Evolutionary conservation across 225 moss, liverwort and hornwort genomes (phyloP), one percentile per base, ranked within the genome.

Genomic region (Anthoceros angustus): DNA sequence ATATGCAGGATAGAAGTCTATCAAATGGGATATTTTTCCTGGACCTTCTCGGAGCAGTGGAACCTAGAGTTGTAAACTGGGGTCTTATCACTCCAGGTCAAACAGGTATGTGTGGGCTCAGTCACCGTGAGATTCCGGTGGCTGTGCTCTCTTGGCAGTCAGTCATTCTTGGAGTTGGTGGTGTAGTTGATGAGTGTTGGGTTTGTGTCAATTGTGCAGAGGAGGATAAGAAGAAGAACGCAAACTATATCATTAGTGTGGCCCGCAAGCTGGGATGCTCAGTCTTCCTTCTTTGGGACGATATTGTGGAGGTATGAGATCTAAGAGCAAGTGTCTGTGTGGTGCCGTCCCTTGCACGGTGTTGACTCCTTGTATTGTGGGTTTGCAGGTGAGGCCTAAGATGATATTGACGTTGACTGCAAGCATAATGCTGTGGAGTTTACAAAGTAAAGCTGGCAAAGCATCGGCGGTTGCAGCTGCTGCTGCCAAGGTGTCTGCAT

Each of bases 261-360:
- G 94, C 94, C 43, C 86, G 94, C 61, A 95, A 95, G 76, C 71
- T 95, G 64, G 94, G 94, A 70, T 95, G 94, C 78, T 88, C 88
- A 10, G 80, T 91, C 68, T 95, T 95, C 73, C 78, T 95, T 63
- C 72, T 90, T 41, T 95, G 94, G 94, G 91, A 95, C 65, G 94
- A 95, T 66, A 88, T 95, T 73, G 90, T 95, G 66, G 90, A 95
- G 94, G 94, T 95, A 26, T 12, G 0, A 26, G 10, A 2, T 8
- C 38, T 2, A n/a, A 23, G 5, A 23, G 64, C 39, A 7, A 26
- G 8, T 20, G 64, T 16, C 2, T 66, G 41, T 2, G 0, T 24
- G 40, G 24, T 43, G 39, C 63, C 63, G 12, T 8, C 0, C 41
- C 43, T 24, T 66, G 6, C 9, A 11, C 21, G 41, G 40, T 41